Base-by-base conservation (phyloP, 139 green algal genomes). In the Ettlia oleoabundans region DNA sequence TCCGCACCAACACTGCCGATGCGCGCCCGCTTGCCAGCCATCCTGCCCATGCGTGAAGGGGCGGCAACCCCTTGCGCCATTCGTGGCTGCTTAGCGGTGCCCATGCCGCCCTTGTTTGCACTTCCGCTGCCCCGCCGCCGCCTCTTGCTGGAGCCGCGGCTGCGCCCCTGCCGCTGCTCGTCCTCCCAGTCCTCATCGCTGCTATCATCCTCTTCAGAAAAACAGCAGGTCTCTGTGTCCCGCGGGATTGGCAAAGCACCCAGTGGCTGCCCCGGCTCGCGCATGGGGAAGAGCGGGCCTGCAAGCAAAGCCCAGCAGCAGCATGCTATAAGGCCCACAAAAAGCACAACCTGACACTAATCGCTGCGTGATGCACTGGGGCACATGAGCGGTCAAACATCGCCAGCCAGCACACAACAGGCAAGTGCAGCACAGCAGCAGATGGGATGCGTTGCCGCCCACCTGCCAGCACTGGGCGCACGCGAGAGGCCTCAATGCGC, bases 21-120 rank as follows among this genome's bases (percentile, higher is more conserved):
- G 72, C 53, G 73, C 1, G 53, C 73, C 24, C 73, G 73, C 73
- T 80, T 80, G 35, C 40, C 68, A 19, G 10, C 68, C 68, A 26
- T 43, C 68, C 37, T 42, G 65, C 65, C 65, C 18, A 28, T 47
- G 35, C 19, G 65, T 9, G 9, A 19, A 19, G 8, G 19, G 5
- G 35, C 67, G 26, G 35, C 40, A 24, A 5, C 67, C 26, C 9
- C 42, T 28, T 28, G 18, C 55, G 21, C 55, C n/a, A n/a, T n/a
- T n/a, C n/a, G n/a, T n/a, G n/a, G n/a, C n/a, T n/a, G n/a, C n/a
- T n/a, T n/a, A n/a, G 18, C 55, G 5, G 55, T 22, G 26, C 42
- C 22, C 72, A 51, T 67, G 72, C 51, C 32, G 33, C 33, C 35
- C 1, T n/a, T 30, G 30, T 52, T 51, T 33, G 52, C 72, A 33